Conservation (phyloP, 768 basidiomycete species). For the Multifurca ochricompacta region DNA sequence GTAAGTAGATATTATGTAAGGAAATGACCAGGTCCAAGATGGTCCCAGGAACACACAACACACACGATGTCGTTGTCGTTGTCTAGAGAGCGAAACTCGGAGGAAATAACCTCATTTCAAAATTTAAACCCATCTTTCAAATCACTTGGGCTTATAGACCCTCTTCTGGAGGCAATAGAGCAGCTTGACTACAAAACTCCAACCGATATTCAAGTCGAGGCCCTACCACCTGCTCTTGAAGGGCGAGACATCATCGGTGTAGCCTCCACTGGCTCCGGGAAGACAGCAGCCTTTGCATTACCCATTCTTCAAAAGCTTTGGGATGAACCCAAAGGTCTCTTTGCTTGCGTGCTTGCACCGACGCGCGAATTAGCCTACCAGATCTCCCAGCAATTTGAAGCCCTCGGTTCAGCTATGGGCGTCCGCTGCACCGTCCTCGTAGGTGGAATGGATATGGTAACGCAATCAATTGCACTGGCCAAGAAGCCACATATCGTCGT, state of each 20-base stretch:
- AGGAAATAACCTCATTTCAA: constrained; percentile 11
- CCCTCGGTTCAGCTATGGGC: constrained; percentile 87
- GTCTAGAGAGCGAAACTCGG: not conserved
- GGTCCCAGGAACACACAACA: no score
- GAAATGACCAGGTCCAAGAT: not conserved
- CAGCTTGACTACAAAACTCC: constrained; percentile 78
- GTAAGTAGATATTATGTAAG: constrained; percentile 1
- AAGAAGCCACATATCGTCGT: constrained; percentile 94
- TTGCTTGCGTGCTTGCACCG: constrained; percentile 89
- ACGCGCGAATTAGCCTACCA: constrained; percentile 98
- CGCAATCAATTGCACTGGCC: constrained; percentile 85
- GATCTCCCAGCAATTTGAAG: constrained; percentile 94
- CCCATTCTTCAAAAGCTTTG: constrained; percentile 95
- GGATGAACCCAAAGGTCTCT: constrained; percentile 91
- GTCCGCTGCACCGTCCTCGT: constrained; percentile 87
- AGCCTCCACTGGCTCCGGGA: constrained; percentile 96
- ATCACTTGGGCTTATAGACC: constrained; percentile 81
- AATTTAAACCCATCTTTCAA: constrained; percentile 53
- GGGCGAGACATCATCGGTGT: constrained; percentile 97
- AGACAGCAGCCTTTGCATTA: constrained; percentile 94
- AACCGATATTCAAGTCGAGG: constrained; percentile 83
- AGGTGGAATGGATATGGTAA: constrained; percentile 90
- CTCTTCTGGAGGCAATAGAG: constrained; percentile 77
- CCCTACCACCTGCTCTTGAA: constrained; percentile 79
- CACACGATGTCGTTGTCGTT: no score